Percentiles rank a stretch among this genome's conserved stretches.
These are phyloP conservation scores for Picochlorum sp. DNA, from an alignment of 139 green algal genomes.

Conservation along the genomic window DNA sequence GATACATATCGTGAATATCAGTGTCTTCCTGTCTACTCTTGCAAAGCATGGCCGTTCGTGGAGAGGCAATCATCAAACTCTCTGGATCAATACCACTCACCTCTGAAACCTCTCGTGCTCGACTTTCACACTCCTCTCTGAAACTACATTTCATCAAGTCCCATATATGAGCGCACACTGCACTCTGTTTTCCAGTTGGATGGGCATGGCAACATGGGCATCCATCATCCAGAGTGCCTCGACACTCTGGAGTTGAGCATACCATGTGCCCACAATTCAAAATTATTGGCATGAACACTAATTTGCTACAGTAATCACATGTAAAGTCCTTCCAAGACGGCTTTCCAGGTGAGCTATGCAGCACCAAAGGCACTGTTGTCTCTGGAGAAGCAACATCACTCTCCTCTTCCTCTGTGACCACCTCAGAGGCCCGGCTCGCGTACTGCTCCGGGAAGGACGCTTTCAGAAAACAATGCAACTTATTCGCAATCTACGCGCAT, in stretches of 20 bases:
- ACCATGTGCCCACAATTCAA: slow-evolving; percentile 37
- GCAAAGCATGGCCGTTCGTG: background rate
- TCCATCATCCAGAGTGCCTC: background rate
- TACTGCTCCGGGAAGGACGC: slow-evolving; percentile 26
- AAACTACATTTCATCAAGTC: slow-evolving; percentile 27
- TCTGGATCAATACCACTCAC: background rate
- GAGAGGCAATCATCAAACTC: background rate
- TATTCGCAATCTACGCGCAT: slow-evolving; percentile 19
- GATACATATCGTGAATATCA: too few species aligned
- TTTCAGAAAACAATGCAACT: slow-evolving; percentile 31
- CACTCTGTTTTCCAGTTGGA: background rate
- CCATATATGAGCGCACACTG: slow-evolving; percentile 24
- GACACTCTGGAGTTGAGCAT: slow-evolving; percentile 5
- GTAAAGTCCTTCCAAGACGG: slow-evolving; percentile 14
- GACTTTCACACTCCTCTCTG: background rate
- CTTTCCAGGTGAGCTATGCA: background rate
- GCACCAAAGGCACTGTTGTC: background rate
- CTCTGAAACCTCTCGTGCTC: background rate
- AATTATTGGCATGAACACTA: slow-evolving; percentile 28
- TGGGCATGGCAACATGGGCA: slow-evolving; percentile 7
- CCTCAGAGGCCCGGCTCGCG: slow-evolving; percentile 13
- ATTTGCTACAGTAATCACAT: slow-evolving; percentile 18
- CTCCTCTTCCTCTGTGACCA: slow-evolving; percentile 24
- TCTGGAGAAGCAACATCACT: slow-evolving; percentile 12
- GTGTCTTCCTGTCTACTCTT: too few species aligned